Evolutionary conservation across 2,329 filamentous ascomycete species (phyloP), one percentile per base, ranked within the genome.

Genomic region (Aspergillus nomiae): DNA sequence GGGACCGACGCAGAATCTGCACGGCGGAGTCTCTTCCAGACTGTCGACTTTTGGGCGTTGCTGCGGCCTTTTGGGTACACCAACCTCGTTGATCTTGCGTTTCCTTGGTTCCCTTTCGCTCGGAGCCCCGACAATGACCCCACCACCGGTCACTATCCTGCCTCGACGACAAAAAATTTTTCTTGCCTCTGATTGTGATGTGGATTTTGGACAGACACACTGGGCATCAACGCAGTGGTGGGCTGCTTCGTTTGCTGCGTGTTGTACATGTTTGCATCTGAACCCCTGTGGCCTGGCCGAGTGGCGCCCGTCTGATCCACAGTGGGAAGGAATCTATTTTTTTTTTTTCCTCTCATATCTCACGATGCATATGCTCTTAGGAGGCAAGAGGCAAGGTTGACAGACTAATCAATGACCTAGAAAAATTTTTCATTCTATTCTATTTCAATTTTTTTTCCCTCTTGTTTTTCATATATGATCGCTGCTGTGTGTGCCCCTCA

Each of bases 221-320:
- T 77, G 76, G 76, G 76, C 76, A 78, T 75, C 76, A 76, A 78
- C 73, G 72, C 74, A 76, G 69, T 65, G 58, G 62, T 64, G 62
- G 61, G 65, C 68, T 66, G 67, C 63, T 34, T 62, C 56, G 45
- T 60, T 32, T 46, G 65, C 51, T 61, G 36, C 32, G 24, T 67
- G 62, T 64, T 69, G 60, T 48, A 21, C 48, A 30, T 67, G 63
- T 71, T 69, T 72, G 65, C 64, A 67, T 61, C 62, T 62, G 59
- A 65, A 69, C 67, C 68, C 70, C 69, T 66, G 64, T 70, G 64
- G 63, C 66, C 65, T 63, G 61, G 56, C 58, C 66, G 61, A 67
- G 66, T 70, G 63, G 65, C 64, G 66, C 62, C 59, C 64, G 61
- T 48, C 57, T 43, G 68, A 60, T 68, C 67, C 66, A 68, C 68